Base-by-base conservation (phyloP, 768 basidiomycete genomes). In the Pulveroboletus ravenelii region DNA sequence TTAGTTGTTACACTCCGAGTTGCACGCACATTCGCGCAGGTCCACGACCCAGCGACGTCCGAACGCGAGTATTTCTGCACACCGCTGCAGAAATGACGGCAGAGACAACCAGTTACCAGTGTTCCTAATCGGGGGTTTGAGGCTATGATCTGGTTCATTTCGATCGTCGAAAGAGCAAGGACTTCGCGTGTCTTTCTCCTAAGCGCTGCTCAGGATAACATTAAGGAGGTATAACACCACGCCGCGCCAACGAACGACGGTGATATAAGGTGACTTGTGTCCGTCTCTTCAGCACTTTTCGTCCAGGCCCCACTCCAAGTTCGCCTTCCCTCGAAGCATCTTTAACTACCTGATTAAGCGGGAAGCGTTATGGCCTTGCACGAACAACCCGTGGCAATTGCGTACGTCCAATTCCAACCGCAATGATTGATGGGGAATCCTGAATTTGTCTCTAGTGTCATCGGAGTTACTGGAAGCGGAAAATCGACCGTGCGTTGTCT, bases 391-490 rank as follows among this genome's bases (percentile, higher is more conserved):
- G 51, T 65, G 23, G 61, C 59, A 39, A 61, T 66, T 45, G 64
- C 63, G 64, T 66, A 61, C 52, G 65, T 43, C 30, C 44, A 30
- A 10, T 23, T 42, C 5, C 43, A 6, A 31, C 30, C 12, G 12
- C 34, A 14, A 13, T 18, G 29, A 17, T 20, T 31, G 44, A 40
- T 47, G 27, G 5, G 6, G 31, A 32, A 13, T 41, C 18, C 54
- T 62, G 34, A 59, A 38, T 41, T 17, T 30, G 29, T 25, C 15
- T 23, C 48, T 64, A 67, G 68, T 17, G 59, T 69, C 36, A 64
- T 70, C 63, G 68, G 66, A 17, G 54, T 53, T 27, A 59, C 55
- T 35, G 62, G 68, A 45, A 62, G 63, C 48, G 68, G 66, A 15
- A 68, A 68, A 60, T 62, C 68, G n/a, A 58, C 62, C 6, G 68